These are phyloP conservation scores for Ascochyta clinopodiicola DNA, from an alignment of 2,329 filamentous ascomycete genomes.

Conservation along the genomic window DNA sequence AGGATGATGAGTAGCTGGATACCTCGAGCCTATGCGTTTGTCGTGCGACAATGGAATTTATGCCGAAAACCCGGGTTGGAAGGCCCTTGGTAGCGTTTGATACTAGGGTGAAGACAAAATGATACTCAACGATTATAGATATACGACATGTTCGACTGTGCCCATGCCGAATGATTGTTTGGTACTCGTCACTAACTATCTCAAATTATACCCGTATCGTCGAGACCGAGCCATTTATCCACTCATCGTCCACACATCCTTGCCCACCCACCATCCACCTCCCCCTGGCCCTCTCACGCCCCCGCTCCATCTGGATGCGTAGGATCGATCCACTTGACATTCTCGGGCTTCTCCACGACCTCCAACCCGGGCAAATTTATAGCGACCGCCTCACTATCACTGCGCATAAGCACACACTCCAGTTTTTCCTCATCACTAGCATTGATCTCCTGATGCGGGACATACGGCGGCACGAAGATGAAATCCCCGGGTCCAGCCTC, in stretches of 20 bases:
- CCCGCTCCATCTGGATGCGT: conserved; percentile 17
- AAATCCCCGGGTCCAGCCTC: conserved; percentile 16
- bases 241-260: not conserved
- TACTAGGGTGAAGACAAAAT: conserved; percentile 7
- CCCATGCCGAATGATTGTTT: too few species aligned
- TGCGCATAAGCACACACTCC: conserved; percentile 18
- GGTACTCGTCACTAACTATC: not conserved
- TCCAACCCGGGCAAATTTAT: conserved; percentile 10
- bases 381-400: conserved; percentile 17
- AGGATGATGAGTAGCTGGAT: conserved; percentile 4
- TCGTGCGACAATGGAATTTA: not conserved
- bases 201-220: not conserved
- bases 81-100: not conserved
- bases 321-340: conserved; percentile 15
- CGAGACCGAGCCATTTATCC: not conserved
- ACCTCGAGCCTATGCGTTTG: not conserved
- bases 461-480: conserved; percentile 19
- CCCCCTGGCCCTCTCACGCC: not conserved
- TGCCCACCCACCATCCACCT: not conserved
- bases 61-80: not conserved
- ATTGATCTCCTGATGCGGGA: conserved; percentile 21
- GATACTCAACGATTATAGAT: not conserved
- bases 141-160: not conserved
- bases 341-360: conserved; percentile 8
- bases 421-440: conserved; percentile 16